phyloP scores from a whole-genome alignment of 192 early-diverging fungal genomes.

The Umbelopsis sp. region DNA sequence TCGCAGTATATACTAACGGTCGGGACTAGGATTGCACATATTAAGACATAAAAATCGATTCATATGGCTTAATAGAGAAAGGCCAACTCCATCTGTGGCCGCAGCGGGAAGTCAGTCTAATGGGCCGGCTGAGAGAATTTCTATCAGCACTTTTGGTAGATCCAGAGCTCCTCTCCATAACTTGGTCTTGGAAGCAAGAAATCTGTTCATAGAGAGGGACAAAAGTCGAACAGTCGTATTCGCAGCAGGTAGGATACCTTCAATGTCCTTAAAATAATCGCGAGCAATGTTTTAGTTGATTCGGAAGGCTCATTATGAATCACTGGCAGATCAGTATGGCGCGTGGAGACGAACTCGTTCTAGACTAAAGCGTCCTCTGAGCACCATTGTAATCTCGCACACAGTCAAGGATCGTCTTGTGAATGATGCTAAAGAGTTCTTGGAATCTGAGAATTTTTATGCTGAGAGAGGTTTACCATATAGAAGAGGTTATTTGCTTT shows the following conservation, averaged over 20 bases:
- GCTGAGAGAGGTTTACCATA: slow-evolving; percentile 63
- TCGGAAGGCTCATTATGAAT: background rate
- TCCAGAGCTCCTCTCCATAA: slow-evolving; percentile 51
- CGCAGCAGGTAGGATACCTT: slow-evolving; percentile 37
- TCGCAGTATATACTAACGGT: background rate
- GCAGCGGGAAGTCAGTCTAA: slow-evolving; percentile 34
- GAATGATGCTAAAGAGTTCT: slow-evolving; percentile 53
- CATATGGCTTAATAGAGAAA: slow-evolving; percentile 52
- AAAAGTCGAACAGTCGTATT: slow-evolving; percentile 63
- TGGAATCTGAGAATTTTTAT: slow-evolving; percentile 63
- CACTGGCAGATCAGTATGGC: slow-evolving; percentile 62
- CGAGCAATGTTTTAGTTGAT: too few relatives aligned
- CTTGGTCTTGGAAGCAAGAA: slow-evolving; percentile 57
- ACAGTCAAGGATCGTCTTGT: slow-evolving; percentile 50
- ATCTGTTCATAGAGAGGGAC: slow-evolving; percentile 61
- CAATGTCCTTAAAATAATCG: background rate
- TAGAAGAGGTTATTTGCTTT: slow-evolving; percentile 65
- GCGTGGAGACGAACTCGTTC: slow-evolving; percentile 60
- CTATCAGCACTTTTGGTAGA: slow-evolving; percentile 58
- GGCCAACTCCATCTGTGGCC: slow-evolving; percentile 30
- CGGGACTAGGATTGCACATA: slow-evolving; percentile 52
- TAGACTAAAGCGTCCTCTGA: slow-evolving; percentile 53
- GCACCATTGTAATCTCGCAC: slow-evolving; percentile 56
- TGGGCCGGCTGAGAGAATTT: slow-evolving; percentile 48
- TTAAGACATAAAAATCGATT: slow-evolving; percentile 55